Conservation (phyloP, 768 basidiomycete genomes). For the Trametes gibbosa region DNA sequence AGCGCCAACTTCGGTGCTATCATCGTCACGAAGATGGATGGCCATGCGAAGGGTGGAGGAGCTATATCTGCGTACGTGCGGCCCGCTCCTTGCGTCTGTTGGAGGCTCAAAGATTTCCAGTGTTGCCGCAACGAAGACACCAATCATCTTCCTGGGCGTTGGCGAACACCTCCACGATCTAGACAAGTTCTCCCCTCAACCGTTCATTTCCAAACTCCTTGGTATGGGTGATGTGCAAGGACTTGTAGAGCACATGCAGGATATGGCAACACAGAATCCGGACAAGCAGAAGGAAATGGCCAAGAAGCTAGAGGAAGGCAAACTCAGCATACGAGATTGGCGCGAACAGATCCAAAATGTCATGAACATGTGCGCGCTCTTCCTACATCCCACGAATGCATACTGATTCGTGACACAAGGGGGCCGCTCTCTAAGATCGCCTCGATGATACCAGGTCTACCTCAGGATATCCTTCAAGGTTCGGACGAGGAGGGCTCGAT, state of each 20-base stretch:
- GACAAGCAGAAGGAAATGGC: constrained; percentile 98
- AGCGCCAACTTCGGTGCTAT: constrained; percentile 97
- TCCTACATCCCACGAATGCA: not conserved
- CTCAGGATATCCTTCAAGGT: constrained; percentile 86
- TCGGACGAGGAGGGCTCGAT: constrained; percentile 89
- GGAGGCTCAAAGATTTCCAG: constrained; percentile 38
- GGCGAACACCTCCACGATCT: constrained; percentile 98
- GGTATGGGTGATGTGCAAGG: constrained; percentile 97
- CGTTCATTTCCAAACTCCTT: constrained; percentile 94
- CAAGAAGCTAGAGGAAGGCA: constrained; percentile 96
- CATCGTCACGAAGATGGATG: constrained; percentile 99
- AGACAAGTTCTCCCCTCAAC: constrained; percentile 92
- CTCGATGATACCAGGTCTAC: constrained; percentile 97
- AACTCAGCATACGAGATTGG: constrained; percentile 96
- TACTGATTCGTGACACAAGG: constrained; percentile 44
- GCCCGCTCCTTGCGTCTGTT: not conserved
- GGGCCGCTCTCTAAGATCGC: constrained; percentile 99
- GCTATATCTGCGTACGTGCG: constrained; percentile 95
- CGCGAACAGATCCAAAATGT: constrained; percentile 95
- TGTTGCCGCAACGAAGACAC: constrained; percentile 97
- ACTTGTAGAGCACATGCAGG: constrained; percentile 98
- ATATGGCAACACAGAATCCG: constrained; percentile 87
- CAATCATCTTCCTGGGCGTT: constrained; percentile 97
- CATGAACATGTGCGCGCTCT: constrained; percentile 83
- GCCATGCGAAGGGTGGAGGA: constrained; percentile 98